Evolutionary conservation across 23 red algal species (phyloP), one percentile per base, ranked within the genome.

Genomic region (Cyanidioschyzon merolae): DNA sequence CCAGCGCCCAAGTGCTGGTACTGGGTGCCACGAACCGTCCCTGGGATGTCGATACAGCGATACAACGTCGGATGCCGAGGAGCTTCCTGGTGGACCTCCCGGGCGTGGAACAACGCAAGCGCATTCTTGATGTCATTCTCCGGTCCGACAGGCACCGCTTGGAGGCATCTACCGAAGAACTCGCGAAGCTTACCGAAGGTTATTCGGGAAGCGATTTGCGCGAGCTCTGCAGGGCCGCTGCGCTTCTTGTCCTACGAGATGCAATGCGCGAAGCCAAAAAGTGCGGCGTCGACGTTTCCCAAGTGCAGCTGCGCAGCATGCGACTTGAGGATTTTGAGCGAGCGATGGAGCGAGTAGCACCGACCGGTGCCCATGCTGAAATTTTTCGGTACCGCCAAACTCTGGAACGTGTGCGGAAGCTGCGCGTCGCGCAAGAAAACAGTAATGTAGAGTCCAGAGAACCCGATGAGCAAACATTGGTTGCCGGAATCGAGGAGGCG

Each of bases 11-110:
- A 67, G 85, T 98, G 3, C 79, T 98, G 24, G 88, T 98, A 24
- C 68, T 98, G 38, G 94, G 94, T 68, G 88, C 88, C 37, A 98
- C 94, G 12, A 98, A 98, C 68, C 80, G 94, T 57, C 94, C 94
- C 2, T 91, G 87, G 74, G 94, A 98, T 37, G 80, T 98, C 12
- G 94, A 98, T 59, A 82, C 89, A 39, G 94, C 94, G 45, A 98
- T 98, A 76, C 85, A 88, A 3, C 75, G 94, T 30, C 79, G 94
- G 31, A 89, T 98, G 94, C 94, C 94, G 0, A 39, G 88, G 39
- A 79, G 87, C 15, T 92, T 98, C 50, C 82, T 90, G 81, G 84
- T 98, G 57, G 63, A 81, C 45, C 80, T 92, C 40, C 94, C 94
- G 0, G 85, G 81, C 74, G 34, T 38, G 26, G 18, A 45, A 24